Evolutionary conservation across 129 eudicot species (phyloP).

Genomic region (Flaveria sonorensis): DNA sequence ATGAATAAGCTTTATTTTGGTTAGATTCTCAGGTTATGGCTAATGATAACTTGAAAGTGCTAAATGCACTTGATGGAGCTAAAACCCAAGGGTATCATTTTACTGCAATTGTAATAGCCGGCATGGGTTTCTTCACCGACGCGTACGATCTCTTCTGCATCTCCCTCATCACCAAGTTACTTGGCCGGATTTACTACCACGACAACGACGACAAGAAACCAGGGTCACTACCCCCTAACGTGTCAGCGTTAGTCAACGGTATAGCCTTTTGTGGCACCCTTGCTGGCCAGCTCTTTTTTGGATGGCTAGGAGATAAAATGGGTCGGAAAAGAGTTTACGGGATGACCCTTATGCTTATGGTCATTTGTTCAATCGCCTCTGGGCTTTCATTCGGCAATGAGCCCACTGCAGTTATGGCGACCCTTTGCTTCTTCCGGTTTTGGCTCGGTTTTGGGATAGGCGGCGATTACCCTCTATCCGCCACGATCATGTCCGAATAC

Average conservation of each 20-base stretch:
- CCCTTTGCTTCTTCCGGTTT: constrained; percentile 70
- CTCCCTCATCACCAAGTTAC: constrained; percentile 61
- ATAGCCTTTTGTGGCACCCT: constrained; percentile 68
- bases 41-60: constrained; percentile 53
- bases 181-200: constrained; percentile 66
- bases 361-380: constrained; percentile 62
- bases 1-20: too few relatives aligned
- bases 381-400: constrained; percentile 61
- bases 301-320: constrained; percentile 75
- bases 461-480: constrained; percentile 79
- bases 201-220: constrained; percentile 40
- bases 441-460: constrained; percentile 89
- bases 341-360: constrained; percentile 66
- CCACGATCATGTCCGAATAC: constrained; percentile 83
- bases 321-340: constrained; percentile 67
- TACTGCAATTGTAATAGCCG: constrained; percentile 78
- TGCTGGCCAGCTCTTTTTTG: constrained; percentile 65
- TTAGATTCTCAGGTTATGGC: constrained; percentile 43
- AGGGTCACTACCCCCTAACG: constrained; percentile 54
- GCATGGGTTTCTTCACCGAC: constrained; percentile 81
- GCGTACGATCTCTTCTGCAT: constrained; percentile 80
- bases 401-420: constrained; percentile 55
- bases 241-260: constrained; percentile 65
- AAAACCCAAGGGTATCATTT: constrained; percentile 75
- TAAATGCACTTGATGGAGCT: constrained; percentile 70